A percentile compares a stretch with the other conserved stretches of the same genome.
Evolutionary conservation across 2,329 filamentous ascomycete species (phyloP).

Genomic region (Pseudogymnoascus sp.): DNA sequence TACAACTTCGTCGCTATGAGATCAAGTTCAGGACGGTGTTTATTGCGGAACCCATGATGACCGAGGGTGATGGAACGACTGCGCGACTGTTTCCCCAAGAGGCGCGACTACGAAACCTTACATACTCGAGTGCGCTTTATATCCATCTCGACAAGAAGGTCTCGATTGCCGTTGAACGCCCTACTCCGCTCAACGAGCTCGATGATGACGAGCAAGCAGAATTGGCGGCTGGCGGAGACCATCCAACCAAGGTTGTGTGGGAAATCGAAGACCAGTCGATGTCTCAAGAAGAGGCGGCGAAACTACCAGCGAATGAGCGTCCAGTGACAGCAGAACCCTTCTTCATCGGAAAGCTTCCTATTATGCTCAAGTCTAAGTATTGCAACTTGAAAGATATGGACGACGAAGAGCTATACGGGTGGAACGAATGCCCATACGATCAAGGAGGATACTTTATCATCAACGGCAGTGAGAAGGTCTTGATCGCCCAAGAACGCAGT

Average conservation of each 20-base stretch:
- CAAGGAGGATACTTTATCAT: conserved; percentile 99
- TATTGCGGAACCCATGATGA: conserved; percentile 82
- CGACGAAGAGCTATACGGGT: conserved; percentile 78
- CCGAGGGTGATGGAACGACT: conserved; percentile 84
- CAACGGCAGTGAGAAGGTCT: conserved; percentile 96
- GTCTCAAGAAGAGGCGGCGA: conserved; percentile 22
- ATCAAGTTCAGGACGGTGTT: conserved; percentile 89
- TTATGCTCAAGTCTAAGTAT: conserved; percentile 97
- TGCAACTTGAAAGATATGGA: conserved; percentile 79
- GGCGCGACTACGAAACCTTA: conserved; percentile 88
- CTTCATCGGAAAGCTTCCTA: conserved; percentile 90
- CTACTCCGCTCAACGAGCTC: conserved; percentile 57
- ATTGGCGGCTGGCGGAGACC: conserved; percentile 45
- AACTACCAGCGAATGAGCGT: conserved; percentile 24
- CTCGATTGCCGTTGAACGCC: conserved; percentile 70
- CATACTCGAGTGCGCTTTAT: conserved; percentile 87
- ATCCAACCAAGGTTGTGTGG: conserved; percentile 51
- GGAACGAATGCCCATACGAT: conserved; percentile 97
- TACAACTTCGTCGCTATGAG: conserved; percentile 85
- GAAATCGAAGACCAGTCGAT: conserved; percentile 41
- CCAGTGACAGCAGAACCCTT: conserved; percentile 46
- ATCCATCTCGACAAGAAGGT: conserved; percentile 81
- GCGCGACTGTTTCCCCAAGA: conserved; percentile 86
- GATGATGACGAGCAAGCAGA: conserved; percentile 56
- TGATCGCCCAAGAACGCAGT: conserved; percentile 95